Conservation (phyloP, 345 rosid species). For the Gossypium raimondii region DNA sequence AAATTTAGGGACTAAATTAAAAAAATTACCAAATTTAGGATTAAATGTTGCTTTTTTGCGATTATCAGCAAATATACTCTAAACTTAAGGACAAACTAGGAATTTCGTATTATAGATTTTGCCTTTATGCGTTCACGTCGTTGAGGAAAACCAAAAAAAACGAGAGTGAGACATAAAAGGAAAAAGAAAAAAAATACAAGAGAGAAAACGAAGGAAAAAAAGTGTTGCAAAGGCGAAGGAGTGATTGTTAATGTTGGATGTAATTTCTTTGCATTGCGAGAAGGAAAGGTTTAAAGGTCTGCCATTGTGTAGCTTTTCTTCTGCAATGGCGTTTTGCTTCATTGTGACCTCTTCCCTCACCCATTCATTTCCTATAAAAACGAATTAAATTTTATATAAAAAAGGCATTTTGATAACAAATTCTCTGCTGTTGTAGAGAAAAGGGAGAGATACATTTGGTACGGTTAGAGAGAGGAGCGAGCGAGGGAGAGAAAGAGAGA, state of each 20-base stretch:
- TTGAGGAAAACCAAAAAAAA: conserved; percentile 15
- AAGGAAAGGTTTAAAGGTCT: conserved; percentile 10
- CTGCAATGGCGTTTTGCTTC: neutral
- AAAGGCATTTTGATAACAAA: neutral
- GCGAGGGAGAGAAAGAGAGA: neutral
- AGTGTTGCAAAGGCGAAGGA: neutral
- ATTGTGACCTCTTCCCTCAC: neutral
- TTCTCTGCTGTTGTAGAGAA: neutral
- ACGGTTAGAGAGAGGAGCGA: neutral
- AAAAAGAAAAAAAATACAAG: conserved; percentile 17
- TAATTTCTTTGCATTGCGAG: neutral
- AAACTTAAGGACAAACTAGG: conserved; percentile 21
- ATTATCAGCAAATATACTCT: neutral
- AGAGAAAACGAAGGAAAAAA: conserved; percentile 22
- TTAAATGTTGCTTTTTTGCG: too few species aligned
- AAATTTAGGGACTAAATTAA: too few species aligned
- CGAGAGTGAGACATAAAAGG: conserved; percentile 10
- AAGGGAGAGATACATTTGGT: neutral
- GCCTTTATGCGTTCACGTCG: conserved; percentile 35
- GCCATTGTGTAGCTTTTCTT: conserved; percentile 12
- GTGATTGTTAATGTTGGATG: neutral
- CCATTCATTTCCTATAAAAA: conserved; percentile 14
- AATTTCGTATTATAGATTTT: neutral
- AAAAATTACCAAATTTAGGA: too few species aligned
- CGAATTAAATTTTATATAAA: neutral